A percentile compares a stretch with the other conserved stretches of the same genome.
phyloP scores from a whole-genome alignment of 345 rosid species.

The Erodium maritimum region DNA sequence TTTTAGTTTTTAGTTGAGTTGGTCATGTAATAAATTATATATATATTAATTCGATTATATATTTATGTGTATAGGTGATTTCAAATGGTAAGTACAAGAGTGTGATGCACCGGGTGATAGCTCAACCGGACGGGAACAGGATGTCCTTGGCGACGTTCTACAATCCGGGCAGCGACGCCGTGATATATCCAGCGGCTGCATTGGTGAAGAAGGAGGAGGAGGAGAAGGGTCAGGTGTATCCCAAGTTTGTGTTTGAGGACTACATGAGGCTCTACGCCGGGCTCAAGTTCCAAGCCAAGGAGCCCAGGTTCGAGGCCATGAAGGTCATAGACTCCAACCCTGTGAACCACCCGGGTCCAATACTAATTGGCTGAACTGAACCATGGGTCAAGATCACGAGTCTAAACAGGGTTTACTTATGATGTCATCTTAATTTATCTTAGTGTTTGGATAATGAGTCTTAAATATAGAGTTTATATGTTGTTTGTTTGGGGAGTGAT shows the following conservation, averaged over 20 bases:
- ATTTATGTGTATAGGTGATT: conserved; percentile 37
- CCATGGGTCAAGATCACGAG: no score
- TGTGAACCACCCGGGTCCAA: conserved; percentile 23
- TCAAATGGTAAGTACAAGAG: conserved; percentile 93
- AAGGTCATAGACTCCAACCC: conserved; percentile 27
- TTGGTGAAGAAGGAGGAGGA: conserved; percentile 34
- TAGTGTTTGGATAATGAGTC: no score
- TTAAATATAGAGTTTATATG: no score
- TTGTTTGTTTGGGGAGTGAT: no score
- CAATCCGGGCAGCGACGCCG: conserved; percentile 75
- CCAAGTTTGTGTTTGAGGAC: conserved; percentile 75
- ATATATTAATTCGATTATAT: no score
- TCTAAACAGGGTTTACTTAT: no score
- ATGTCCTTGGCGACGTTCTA: conserved; percentile 95
- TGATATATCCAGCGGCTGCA: conserved; percentile 62
- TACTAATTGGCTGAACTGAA: conserved; percentile 17
- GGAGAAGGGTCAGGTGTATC: conserved; percentile 32
- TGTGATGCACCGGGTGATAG: conserved; percentile 61
- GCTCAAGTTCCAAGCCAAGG: conserved; percentile 75
- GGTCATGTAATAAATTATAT: no score
- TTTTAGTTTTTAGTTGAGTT: no score
- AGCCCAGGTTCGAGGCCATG: conserved; percentile 79
- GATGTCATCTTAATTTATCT: conserved; percentile 13
- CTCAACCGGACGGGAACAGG: conserved; percentile 61
- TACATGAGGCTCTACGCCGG: conserved; percentile 78